Evolutionary conservation across 345 rosid species (phyloP).

Genomic region (Rhodamnia argentea): DNA sequence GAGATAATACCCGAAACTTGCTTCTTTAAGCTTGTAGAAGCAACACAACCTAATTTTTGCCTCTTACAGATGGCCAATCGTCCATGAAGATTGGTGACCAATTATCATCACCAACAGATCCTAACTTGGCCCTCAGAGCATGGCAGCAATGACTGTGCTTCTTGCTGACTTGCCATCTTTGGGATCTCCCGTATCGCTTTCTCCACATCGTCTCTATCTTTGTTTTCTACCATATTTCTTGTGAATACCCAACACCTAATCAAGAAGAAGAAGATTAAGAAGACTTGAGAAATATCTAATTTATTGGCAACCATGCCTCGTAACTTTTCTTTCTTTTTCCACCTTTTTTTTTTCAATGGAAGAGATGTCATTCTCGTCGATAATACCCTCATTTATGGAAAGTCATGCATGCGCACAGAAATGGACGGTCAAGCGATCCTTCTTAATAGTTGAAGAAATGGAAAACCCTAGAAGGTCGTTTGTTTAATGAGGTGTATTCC

Average conservation of each 20-base stretch:
- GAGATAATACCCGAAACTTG: background rate
- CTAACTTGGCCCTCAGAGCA: background rate
- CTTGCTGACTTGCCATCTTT: background rate
- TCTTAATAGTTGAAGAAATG: background rate
- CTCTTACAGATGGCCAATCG: background rate
- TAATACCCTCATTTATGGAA: conserved; percentile 8
- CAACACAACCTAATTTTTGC: background rate
- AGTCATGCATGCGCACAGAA: background rate
- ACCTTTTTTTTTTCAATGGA: background rate
- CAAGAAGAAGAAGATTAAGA: background rate
- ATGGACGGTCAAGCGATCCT: background rate
- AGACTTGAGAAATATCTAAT: background rate
- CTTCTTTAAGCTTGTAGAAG: background rate
- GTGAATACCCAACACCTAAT: background rate
- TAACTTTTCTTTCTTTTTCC: background rate
- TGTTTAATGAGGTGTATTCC: background rate
- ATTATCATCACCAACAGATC: background rate
- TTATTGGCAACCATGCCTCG: background rate
- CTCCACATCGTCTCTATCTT: background rate
- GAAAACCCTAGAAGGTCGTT: background rate
- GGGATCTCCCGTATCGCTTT: background rate
- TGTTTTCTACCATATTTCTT: background rate
- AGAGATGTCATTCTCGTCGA: conserved; percentile 22
- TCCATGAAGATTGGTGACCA: background rate
- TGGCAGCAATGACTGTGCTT: background rate